Percentiles rank a stretch among this genome's conserved stretches.
Evolutionary conservation across 306 rosid genomes (phyloP).

Genomic region (Cicer bijugum): DNA sequence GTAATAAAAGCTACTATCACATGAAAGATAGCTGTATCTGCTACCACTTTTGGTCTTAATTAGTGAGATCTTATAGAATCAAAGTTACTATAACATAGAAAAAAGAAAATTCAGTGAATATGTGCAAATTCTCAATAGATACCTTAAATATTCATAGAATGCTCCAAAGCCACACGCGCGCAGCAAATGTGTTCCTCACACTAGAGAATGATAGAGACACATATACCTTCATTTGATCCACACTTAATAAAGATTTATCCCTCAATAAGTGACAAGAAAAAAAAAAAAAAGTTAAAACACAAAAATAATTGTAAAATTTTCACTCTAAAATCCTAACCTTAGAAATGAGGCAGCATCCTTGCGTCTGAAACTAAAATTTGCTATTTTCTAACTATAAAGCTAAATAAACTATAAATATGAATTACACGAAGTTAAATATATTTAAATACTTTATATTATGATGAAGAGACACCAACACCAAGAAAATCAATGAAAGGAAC

Average conservation of each 20-base stretch:
- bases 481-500: constrained; percentile 88
- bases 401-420: constrained; percentile 24
- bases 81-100: constrained; percentile 43
- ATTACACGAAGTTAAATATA: constrained; percentile 49
- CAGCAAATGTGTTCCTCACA: constrained; percentile 38
- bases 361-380: constrained; percentile 23
- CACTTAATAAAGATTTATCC: constrained; percentile 44
- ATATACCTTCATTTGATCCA: constrained; percentile 34
- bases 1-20: constrained; percentile 2
- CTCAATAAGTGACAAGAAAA: not conserved
- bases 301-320: constrained; percentile 35
- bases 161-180: constrained; percentile 38
- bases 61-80: not conserved
- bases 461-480: constrained; percentile 81
- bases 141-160: constrained; percentile 33
- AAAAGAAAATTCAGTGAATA: constrained; percentile 34
- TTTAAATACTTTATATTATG: constrained; percentile 40
- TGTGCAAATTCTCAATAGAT: constrained; percentile 42
- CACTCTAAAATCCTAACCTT: constrained; percentile 40
- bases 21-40: constrained; percentile 33
- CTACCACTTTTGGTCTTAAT: constrained; percentile 2
- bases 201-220: not conserved
- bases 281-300: constrained; percentile 17
- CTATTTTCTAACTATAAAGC: constrained; percentile 43
- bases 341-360: constrained; percentile 35